Evolutionary conservation across 2,329 filamentous ascomycete genomes (phyloP), one percentile per base, ranked within the genome.

Genomic region (Orbilia ellipsospora): DNA sequence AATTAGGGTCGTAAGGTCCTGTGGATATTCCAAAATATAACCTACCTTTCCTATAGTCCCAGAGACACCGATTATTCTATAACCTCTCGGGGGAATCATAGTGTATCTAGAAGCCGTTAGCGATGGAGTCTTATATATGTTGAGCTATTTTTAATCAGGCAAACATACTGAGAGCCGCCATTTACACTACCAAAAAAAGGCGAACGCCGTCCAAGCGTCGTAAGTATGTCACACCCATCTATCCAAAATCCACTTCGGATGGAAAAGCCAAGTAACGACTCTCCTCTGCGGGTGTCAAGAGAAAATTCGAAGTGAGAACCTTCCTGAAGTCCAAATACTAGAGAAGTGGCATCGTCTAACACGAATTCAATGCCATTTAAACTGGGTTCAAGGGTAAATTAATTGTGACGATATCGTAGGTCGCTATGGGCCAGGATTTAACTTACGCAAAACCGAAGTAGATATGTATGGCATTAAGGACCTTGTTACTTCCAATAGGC

Each of bases 191-290:
- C 95, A 85, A 90, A 98, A 75, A 96, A 84, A 65, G 90, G 88
- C 40, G 94, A 97, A 81, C 90, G 91, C 79, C 94, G 88, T n/a
- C 94, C 94, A 74, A 92, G 84, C 80, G 90, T 97, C 0, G 95
- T 98, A 82, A 97, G 84, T 77, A 98, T 90, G 81, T 97, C 93
- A 62, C 98, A 87, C 12, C 90, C 94, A 81, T 97, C 93, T 78
- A 98, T 90, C 89, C 95, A 73, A 88, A 85, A 20, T 92, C 93
- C 44, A 28, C 70, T 67, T 62, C 65, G 59, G 91, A 98, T 85
- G 79, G 90, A 88, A 81, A 99, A 97, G 7, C 95, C 95, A 73
- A 93, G 89, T 52, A 99, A 85, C 77, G 92, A 90, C 83, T 99
- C 95, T 66, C 94, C 93, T 65, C 90, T 89, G 51, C 92, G 88